Percentiles rank a stretch among this genome's conserved stretches.
Evolutionary conservation across 495 filamentous ascomycete species (phyloP).

Genomic region (Talaromyces ruber): DNA sequence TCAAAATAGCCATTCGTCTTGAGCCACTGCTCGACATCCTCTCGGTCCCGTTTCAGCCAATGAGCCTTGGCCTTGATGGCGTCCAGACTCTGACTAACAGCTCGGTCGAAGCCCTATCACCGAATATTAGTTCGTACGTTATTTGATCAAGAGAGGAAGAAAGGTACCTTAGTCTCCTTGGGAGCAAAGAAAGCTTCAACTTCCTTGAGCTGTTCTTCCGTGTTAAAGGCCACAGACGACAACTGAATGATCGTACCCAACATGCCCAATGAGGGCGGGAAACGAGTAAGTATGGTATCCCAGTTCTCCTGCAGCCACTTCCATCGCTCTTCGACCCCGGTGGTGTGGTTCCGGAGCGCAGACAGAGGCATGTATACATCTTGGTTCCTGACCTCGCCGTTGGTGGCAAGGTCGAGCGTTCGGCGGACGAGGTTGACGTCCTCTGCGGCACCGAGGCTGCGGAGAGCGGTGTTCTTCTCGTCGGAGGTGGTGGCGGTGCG

Average conservation of each 20-base stretch:
- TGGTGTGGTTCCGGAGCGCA: conserved; percentile 66
- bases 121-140: conserved; percentile 10
- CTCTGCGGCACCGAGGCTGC: conserved; percentile 72
- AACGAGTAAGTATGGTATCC: conserved; percentile 66
- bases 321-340: conserved; percentile 77
- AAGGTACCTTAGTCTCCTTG: conserved; percentile 64
- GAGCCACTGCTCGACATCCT: conserved; percentile 54
- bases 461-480: conserved; percentile 92
- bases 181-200: conserved; percentile 74
- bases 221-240: conserved; percentile 74
- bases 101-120: conserved; percentile 46
- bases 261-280: conserved; percentile 74
- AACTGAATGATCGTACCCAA: conserved; percentile 78
- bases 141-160: not conserved
- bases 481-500: conserved; percentile 79
- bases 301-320: conserved; percentile 80
- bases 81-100: conserved; percentile 53
- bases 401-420: conserved; percentile 66
- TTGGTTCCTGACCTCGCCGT: conserved; percentile 86
- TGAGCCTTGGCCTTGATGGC: conserved; percentile 49
- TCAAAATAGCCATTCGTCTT: conserved; percentile 45
- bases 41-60: conserved; percentile 54
- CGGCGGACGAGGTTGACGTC: conserved; percentile 70
- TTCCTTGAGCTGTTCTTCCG: conserved; percentile 60
- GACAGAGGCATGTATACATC: conserved; percentile 86